Conservation (phyloP, 1,284 basidiomycete genomes). For the Trichosporon ovoides region DNA sequence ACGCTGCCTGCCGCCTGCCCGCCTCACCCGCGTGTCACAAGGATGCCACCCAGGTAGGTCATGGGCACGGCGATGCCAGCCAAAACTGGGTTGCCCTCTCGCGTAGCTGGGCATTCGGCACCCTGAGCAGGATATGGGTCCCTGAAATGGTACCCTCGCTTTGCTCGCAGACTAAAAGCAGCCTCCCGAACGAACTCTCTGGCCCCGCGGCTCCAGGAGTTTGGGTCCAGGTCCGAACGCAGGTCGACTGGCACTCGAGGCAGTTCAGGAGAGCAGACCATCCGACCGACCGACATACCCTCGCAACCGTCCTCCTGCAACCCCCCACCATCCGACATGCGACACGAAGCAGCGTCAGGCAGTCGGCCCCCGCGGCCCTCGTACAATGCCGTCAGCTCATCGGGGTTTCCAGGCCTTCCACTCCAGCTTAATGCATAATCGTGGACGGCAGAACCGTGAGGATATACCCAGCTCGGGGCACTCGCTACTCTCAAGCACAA, state of each 20-base stretch:
- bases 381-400: no score
- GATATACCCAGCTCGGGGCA: no score
- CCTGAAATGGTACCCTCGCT: constrained; percentile 1
- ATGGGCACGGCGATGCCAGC: not conserved
- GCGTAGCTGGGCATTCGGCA: not conserved
- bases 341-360: no score
- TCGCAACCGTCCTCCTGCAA: no score
- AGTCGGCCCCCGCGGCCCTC: no score
- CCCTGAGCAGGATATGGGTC: not conserved
- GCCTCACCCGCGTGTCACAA: not conserved
- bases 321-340: no score
- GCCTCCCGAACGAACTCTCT: constrained; percentile 2
- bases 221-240: constrained; percentile 5
- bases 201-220: constrained; percentile 5
- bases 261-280: no score
- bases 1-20: not conserved
- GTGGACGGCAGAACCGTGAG: no score
- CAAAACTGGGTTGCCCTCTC: constrained; percentile 1
- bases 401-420: no score
- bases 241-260: not conserved
- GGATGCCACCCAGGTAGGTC: not conserved
- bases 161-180: not conserved
- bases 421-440: no score
- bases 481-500: no score
- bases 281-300: no score